Base-by-base conservation (phyloP, 257 asterid species). In the Vinca minor region DNA sequence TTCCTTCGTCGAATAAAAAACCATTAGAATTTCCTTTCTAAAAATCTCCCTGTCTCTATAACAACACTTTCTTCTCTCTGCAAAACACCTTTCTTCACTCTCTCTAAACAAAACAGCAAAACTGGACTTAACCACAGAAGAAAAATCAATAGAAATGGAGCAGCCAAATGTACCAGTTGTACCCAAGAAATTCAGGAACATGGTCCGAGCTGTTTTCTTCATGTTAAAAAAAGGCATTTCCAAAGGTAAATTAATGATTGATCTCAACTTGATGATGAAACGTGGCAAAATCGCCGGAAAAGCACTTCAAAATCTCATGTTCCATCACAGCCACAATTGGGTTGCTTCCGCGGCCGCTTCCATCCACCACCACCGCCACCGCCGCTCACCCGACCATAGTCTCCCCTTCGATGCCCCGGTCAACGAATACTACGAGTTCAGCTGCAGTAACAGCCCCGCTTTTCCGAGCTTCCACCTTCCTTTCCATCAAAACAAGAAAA, bases 271-370 rank as follows among this genome's bases (percentile, higher is more conserved):
- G 73, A 60, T 91, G 75, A 69, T 88, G 81, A 88, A 91, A 61
- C 88, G 95, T 28, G 86, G 95, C 74, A 91, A 91, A 62, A 69
- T 88, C 26, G 95, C 94, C 63, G 89, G n/a, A n/a, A n/a, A n/a
- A n/a, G n/a, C 89, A 29, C 47, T 91, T n/a, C n/a, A n/a, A n/a
- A n/a, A n/a, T 59, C 88, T 88, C 80, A 81, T 83, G 73, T 56
- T 56, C 78, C 91, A 91, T 86, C 95, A 84, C 70, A 31, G n/a
- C n/a, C n/a, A n/a, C n/a, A n/a, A n/a, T n/a, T n/a, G n/a, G n/a
- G n/a, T n/a, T n/a, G n/a, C n/a, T n/a, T n/a, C n/a, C n/a, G n/a
- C n/a, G n/a, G n/a, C n/a, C n/a, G n/a, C n/a, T n/a, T n/a, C n/a
- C n/a, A n/a, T n/a, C n/a, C n/a, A n/a, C n/a, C n/a, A n/a, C n/a